A percentile compares a stretch with the other conserved stretches of the same genome.
Evolutionary conservation across 2,329 filamentous ascomycete genomes (phyloP).

Genomic region (Fusarium humuli): DNA sequence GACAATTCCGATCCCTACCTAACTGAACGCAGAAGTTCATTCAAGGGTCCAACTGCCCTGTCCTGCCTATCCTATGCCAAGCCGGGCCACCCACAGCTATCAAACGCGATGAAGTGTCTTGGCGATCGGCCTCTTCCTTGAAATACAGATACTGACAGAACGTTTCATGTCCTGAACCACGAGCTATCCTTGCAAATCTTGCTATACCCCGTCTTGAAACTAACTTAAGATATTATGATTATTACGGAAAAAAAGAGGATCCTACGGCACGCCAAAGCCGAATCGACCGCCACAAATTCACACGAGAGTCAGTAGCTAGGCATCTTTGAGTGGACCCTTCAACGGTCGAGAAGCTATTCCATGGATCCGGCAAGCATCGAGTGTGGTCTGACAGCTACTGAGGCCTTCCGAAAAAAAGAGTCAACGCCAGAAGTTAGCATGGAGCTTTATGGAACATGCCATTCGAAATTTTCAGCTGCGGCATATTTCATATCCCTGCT

Average conservation of each 20-base stretch:
- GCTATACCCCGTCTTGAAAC: neutral
- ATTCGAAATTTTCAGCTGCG: constrained; percentile 13
- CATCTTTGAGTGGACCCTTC: constrained; percentile 22
- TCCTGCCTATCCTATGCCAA: constrained; percentile 34
- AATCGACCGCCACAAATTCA: constrained; percentile 27
- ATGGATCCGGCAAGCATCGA: constrained; percentile 1
- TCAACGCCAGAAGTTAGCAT: constrained; percentile 7
- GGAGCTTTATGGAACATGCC: neutral
- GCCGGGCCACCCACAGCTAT: constrained; percentile 35
- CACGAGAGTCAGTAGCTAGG: constrained; percentile 10
- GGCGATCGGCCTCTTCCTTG: constrained; percentile 30
- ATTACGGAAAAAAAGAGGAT: constrained; percentile 23
- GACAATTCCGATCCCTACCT: constrained; percentile 9
- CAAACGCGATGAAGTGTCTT: constrained; percentile 26
- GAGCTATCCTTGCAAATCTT: neutral
- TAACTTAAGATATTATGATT: neutral
- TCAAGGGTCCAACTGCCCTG: neutral
- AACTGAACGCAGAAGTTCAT: neutral
- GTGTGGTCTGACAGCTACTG: constrained; percentile 19
- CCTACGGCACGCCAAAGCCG: constrained; percentile 41
- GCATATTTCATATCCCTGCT: neutral
- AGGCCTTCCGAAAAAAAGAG: neutral
- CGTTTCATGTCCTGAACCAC: neutral
- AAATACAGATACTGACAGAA: constrained; percentile 12
- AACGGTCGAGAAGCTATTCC: constrained; percentile 40